These are phyloP conservation scores for Persicaria tinctoria DNA, from an alignment of 148 eudicot species.

Conservation along the genomic window DNA sequence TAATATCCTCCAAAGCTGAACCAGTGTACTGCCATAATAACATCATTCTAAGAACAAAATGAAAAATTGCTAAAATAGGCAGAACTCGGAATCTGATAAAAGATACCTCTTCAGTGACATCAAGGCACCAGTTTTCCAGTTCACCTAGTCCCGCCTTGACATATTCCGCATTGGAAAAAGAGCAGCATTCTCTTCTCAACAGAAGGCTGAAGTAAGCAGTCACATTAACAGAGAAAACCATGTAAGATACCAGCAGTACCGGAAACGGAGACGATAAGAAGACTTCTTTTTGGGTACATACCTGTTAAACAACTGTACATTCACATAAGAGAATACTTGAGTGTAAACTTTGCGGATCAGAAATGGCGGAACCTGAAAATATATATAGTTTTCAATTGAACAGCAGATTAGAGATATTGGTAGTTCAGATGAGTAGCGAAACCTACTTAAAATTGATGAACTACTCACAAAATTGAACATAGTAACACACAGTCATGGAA, in stretches of 20 bases:
- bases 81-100: too few relatives aligned
- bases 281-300: slow-evolving; percentile 13
- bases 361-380: slow-evolving; percentile 69
- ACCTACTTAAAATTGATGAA: too few relatives aligned
- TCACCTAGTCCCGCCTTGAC: slow-evolving; percentile 67
- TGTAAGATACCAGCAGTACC: slow-evolving; percentile 2
- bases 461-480: too few relatives aligned
- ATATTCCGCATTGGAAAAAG: slow-evolving; percentile 71
- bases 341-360: slow-evolving; percentile 72
- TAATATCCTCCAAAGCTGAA: slow-evolving; percentile 82
- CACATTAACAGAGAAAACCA: slow-evolving; percentile 15
- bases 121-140: slow-evolving; percentile 58
- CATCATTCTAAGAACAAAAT: too few relatives aligned
- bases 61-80: too few relatives aligned
- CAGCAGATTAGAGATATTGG: too few relatives aligned
- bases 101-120: too few relatives aligned
- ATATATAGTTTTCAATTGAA: too few relatives aligned
- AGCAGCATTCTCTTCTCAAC: slow-evolving; percentile 84
- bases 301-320: slow-evolving; percentile 92
- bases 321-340: slow-evolving; percentile 77
- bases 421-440: too few relatives aligned
- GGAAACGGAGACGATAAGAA: background rate
- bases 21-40: too few relatives aligned
- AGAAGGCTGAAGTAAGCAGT: slow-evolving; percentile 42
- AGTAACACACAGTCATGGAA: too few relatives aligned